A percentile compares a stretch with the other conserved stretches of the same genome.
Conservation (phyloP, 2,329 filamentous ascomycete species). For the Eutypella sp. region DNA sequence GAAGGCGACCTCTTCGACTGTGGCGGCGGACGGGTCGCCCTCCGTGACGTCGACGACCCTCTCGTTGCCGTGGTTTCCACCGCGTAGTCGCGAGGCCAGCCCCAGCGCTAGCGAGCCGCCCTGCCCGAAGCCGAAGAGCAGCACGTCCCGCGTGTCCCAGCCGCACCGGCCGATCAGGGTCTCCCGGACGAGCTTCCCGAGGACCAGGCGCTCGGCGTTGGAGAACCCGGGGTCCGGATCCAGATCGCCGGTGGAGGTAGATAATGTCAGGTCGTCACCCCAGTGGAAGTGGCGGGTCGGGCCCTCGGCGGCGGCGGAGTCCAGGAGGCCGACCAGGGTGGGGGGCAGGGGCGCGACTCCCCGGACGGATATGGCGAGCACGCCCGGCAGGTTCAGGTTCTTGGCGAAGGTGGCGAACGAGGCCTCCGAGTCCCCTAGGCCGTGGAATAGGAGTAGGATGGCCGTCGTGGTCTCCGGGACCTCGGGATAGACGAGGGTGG, state of each 20-base stretch:
- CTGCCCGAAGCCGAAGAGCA: constrained; percentile 64
- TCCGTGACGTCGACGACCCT: constrained; percentile 30
- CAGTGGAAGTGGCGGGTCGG: constrained; percentile 49
- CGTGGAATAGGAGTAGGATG: constrained; percentile 77
- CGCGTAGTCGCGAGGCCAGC: constrained; percentile 42
- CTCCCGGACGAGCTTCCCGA: constrained; percentile 45
- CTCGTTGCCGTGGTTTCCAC: too few relatives aligned
- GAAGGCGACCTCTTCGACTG: constrained; percentile 25
- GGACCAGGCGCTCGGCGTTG: constrained; percentile 41
- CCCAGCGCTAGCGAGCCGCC: constrained; percentile 60
- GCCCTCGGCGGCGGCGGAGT: constrained; percentile 8
- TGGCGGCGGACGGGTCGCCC: constrained; percentile 1
- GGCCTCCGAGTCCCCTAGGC: constrained; percentile 69
- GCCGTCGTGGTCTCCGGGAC: constrained; percentile 62
- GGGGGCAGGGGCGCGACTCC: constrained; percentile 66
- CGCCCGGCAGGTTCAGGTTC: constrained; percentile 69
- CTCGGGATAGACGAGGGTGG: constrained; percentile 44
- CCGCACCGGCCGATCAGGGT: constrained; percentile 52
- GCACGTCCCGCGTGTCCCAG: constrained; percentile 54
- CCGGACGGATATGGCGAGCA: constrained; percentile 68
- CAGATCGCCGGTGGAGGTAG: constrained; percentile 44
- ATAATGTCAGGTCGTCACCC: constrained; percentile 61
- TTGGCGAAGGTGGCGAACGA: constrained; percentile 66
- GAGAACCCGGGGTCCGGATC: constrained; percentile 59
- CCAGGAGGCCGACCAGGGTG: constrained; percentile 48